These are phyloP conservation scores for Fraxinus americana DNA, from an alignment of 257 asterid species.

Conservation along the genomic window DNA sequence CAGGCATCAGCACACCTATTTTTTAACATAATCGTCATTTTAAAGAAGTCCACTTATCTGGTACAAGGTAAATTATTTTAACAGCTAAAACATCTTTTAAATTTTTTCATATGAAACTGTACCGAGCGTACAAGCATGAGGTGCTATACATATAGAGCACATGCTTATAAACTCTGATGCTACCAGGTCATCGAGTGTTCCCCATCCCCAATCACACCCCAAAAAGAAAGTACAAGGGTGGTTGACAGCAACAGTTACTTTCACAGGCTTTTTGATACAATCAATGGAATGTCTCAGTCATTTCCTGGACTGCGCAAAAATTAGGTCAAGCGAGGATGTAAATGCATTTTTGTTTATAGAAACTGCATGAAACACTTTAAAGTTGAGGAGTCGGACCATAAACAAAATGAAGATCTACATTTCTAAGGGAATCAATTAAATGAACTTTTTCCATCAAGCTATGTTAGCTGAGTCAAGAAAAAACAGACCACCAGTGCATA, in stretches of 20 bases:
- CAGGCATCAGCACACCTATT: background rate
- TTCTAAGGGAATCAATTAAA: background rate
- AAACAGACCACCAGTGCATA: background rate
- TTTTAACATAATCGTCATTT: background rate
- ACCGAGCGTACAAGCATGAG: background rate
- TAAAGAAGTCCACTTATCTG: background rate
- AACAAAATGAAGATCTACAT: background rate
- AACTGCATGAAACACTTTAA: background rate
- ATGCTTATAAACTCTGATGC: background rate
- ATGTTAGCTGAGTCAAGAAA: background rate
- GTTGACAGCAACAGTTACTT: background rate
- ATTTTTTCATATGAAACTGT: background rate
- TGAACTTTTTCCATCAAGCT: background rate
- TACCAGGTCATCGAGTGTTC: background rate
- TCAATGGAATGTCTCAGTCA: background rate
- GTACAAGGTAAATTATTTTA: background rate
- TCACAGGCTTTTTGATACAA: background rate
- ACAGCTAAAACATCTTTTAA: background rate
- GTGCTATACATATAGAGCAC: background rate
- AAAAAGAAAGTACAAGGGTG: background rate
- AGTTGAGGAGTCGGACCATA: background rate
- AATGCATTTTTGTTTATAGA: background rate
- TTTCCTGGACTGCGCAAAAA: background rate
- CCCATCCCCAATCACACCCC: background rate
- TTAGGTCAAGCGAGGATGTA: background rate